Conservation (phyloP, 2,329 filamentous ascomycete species). For the Cercospora zeina region DNA sequence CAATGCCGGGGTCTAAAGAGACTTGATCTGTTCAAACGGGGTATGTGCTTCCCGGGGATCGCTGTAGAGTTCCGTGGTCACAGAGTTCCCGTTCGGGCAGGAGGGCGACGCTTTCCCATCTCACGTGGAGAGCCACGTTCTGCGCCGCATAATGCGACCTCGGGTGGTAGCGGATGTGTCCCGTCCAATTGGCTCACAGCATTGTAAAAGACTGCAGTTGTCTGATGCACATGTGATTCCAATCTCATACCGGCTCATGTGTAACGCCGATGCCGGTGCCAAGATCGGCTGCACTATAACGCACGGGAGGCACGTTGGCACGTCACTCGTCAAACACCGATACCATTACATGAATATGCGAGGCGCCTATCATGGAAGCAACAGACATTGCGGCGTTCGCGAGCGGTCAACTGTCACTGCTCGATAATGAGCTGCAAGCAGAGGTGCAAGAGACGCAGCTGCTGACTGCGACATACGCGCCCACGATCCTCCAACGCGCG, state of each 20-base stretch:
- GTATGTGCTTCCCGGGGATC: not conserved
- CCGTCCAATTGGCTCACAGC: not conserved
- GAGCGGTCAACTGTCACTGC: constrained; percentile 66
- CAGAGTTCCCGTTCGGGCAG: not conserved
- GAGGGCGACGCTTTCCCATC: not conserved
- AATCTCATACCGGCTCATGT: not conserved
- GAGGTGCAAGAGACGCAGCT: constrained; percentile 70
- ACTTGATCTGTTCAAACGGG: not conserved
- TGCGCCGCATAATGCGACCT: not conserved
- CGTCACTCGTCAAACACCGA: not conserved
- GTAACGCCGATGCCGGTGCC: not conserved
- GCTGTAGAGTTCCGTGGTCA: not conserved
- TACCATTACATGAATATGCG: not conserved
- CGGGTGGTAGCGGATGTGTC: not conserved
- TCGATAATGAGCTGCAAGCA: constrained; percentile 69
- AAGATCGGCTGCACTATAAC: too few relatives aligned
- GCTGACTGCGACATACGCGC: constrained; percentile 67
- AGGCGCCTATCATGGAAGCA: constrained; percentile 16
- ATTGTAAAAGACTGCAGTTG: not conserved
- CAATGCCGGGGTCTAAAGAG: not conserved
- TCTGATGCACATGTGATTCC: not conserved
- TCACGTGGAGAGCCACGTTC: not conserved
- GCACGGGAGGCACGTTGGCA: not conserved
- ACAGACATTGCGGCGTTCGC: constrained; percentile 68
- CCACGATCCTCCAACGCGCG: constrained; percentile 68